phyloP scores from a whole-genome alignment of 371 early-diverging fungal species.

The Rhizomucor pusillus region DNA sequence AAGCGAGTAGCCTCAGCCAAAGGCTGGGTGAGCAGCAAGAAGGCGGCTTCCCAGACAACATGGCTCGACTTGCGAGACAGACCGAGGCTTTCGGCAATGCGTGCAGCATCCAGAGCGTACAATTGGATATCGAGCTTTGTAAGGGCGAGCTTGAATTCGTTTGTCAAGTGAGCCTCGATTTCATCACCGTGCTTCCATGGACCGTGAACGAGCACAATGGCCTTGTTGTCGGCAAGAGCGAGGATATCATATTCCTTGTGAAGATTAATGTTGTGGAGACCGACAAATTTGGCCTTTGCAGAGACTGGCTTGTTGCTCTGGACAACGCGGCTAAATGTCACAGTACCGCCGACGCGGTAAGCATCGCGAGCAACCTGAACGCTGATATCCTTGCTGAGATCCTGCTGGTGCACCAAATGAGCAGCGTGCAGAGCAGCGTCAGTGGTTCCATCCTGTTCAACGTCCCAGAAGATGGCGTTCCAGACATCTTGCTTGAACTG shows the following conservation, averaged over 20 bases:
- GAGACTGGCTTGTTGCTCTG: constrained; percentile 33
- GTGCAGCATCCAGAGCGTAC: constrained; percentile 62
- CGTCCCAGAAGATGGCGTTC: constrained; percentile 70
- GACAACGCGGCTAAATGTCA: constrained; percentile 55
- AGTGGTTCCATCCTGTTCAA: constrained; percentile 50
- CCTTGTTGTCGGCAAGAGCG: constrained; percentile 51
- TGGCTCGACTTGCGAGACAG: constrained; percentile 47
- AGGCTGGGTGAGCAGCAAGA: constrained; percentile 36
- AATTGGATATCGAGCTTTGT: constrained; percentile 60
- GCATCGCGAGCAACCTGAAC: constrained; percentile 53
- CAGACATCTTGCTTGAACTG: constrained; percentile 19
- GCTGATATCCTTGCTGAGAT: constrained; percentile 27
- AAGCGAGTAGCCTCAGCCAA: constrained; percentile 21
- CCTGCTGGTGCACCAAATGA: constrained; percentile 35
- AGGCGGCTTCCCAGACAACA: constrained; percentile 61
- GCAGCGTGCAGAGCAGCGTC: constrained; percentile 52
- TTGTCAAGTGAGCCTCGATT: constrained; percentile 64
- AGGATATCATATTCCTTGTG: constrained; percentile 64
- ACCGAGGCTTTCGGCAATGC: constrained; percentile 63
- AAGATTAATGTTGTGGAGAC: constrained; percentile 63
- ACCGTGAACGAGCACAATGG: constrained; percentile 65
- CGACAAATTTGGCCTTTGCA: constrained; percentile 54
- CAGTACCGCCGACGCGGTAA: constrained; percentile 57
- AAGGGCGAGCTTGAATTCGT: constrained; percentile 62
- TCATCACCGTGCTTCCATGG: constrained; percentile 68